Evolutionary conservation across 345 rosid species (phyloP), one percentile per base, ranked within the genome.

Genomic region (Camelina laxa): DNA sequence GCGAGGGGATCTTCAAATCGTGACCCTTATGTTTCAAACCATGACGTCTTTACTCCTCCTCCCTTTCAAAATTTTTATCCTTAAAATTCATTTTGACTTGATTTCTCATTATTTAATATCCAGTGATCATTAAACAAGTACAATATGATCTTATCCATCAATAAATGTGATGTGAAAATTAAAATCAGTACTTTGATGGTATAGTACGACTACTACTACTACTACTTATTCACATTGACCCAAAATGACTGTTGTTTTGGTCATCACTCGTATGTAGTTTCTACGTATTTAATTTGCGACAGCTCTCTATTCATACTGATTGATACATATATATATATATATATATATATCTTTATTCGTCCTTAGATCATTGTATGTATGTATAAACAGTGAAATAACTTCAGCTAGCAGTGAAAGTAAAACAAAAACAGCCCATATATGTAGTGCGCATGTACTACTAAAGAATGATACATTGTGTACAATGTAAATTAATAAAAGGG

Each of bases 1-100:
- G 70, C 76, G 75, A 76, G 80, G 80, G 80, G 80, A 77, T 77
- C 76, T 56, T 70, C 76, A 77, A 77, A 77, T 49, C 65, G 75
- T 69, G 80, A 69, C 80, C 50, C 70, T 76, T 20, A 57, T 77
- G 76, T 77, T 77, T 70, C 67, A 64, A 63, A 77, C 51, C 35
- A 64, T 70, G 76, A 70, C 76, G 76, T 56, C 72, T 77, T 50
- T 11, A n/a, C 30, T 70, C 9, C 36, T 33, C 36, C 36, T 33
- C 48, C 48, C 60, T 70, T 64, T 77, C 72, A 65, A 65, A 45
- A 7, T 7, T 57, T 77, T 65, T 77, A 65, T 77, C 76, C 72
- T 70, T 22, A 27, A 27, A 62, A 15, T 56, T 64, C 6, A 21
- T 56, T 76, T 45, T 63, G 61, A 69, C 71, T 64, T 70, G 42